Base-by-base conservation (phyloP, 1,284 basidiomycete species). In the Marasmius sp. region DNA sequence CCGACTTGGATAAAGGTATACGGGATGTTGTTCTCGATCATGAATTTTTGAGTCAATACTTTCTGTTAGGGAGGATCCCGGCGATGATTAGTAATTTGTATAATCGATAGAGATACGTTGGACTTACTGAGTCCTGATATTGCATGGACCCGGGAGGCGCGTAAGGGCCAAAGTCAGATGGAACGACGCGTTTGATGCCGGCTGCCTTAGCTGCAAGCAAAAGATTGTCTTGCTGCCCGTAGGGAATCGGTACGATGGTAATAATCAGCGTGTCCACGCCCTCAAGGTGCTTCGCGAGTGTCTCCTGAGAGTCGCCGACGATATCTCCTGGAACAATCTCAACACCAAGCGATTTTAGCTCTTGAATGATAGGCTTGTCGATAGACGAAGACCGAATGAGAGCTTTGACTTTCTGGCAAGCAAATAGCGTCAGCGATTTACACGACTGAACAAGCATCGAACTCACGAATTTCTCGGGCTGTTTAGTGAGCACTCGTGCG, bases 31-130 rank as follows among this genome's bases (percentile, higher is more conserved):
- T 53, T 48, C 3, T 45, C 47, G 16, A 56, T 53, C 33, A 65
- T 49, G 47, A 48, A 62, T 7, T 64, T 41, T 18, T 51, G 60
- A 2, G 59, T 61, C 1, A 39, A 14, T 5, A 61, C 36, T 65
- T 65, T 65, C 64, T 65, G 48, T 27, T 41, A 1, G 9, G 22
- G 43, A 43, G 16, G 16, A 38, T 9, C 27, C 20, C 6, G 2
- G 8, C 9, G 20, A 8, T 18, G n/a, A 6, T 10, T 1, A 20
- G 11, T 43, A 12, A 16, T 58, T 5, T 20, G n/a, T 20, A 11
- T 14, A 50, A 14, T 11, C 12, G 36, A 22, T 34, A 58, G 49
- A 8, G 33, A 16, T 6, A 20, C 18, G 12, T 34, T 6, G 9
- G n/a, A 27, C 59, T 18, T 14, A 61, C 59, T 5, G 27, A 9